These are phyloP conservation scores for Heterobasidion parviporum DNA, from an alignment of 1,284 basidiomycete genomes.

Conservation along the genomic window DNA sequence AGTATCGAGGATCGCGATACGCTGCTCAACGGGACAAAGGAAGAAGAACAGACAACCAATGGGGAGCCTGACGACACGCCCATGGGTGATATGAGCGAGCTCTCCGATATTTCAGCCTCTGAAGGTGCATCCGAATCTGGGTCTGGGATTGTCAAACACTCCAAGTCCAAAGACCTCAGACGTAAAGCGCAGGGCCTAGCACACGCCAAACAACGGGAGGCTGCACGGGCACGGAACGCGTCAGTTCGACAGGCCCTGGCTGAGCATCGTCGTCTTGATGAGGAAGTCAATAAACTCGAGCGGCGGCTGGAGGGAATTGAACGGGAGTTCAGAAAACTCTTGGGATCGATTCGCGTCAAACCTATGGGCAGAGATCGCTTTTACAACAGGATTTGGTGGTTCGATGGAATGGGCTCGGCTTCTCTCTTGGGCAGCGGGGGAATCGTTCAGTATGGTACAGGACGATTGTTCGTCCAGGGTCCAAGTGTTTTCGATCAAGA, in stretches of 20 bases:
- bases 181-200: conserved; percentile 35
- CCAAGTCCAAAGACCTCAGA: conserved; percentile 15
- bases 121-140: conserved; percentile 44
- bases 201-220: conserved; percentile 64
- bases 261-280: conserved; percentile 77
- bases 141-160: conserved; percentile 25
- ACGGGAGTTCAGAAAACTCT: conserved; percentile 84
- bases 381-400: conserved; percentile 96
- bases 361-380: conserved; percentile 91
- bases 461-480: conserved; percentile 86
- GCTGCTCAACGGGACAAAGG: conserved; percentile 55
- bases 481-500: conserved; percentile 74
- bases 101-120: conserved; percentile 51
- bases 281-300: conserved; percentile 78
- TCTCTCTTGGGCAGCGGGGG: conserved; percentile 69
- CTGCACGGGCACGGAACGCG: conserved; percentile 63
- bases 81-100: conserved; percentile 59
- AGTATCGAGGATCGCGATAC: conserved; percentile 69
- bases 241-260: conserved; percentile 63
- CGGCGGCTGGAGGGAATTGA: conserved; percentile 81
- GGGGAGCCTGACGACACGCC: conserved; percentile 34
- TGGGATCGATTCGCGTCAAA: conserved; percentile 77
- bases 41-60: conserved; percentile 19
- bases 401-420: conserved; percentile 89
- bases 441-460: conserved; percentile 78